Evolutionary conservation across 305 asterid genomes (phyloP), one percentile per base, ranked within the genome.

Genomic region (Fraxinus dipetala): DNA sequence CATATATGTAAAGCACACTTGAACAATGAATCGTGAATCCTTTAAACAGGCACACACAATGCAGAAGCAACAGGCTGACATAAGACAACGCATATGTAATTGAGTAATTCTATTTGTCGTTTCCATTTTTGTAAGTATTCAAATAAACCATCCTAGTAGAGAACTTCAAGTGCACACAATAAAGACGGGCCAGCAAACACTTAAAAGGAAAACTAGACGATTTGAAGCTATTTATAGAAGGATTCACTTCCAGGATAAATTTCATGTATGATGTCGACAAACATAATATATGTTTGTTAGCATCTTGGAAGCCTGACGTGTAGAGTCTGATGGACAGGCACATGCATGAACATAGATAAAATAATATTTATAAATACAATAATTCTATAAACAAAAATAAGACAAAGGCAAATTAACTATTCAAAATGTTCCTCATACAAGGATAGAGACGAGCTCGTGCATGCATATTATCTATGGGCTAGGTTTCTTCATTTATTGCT

Each of bases 171-270:
- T 2, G 13, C 13, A 20, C 65, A 31, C 20, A 75, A 75, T 5
- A 31, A 22, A 20, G 56, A 28, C 1, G 9, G 59, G 34, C 10
- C 22, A 38, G 78, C 20, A 75, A 28, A 3, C 54, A 13, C 56
- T 75, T 56, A 38, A 31, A 40, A 48, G 26, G 45, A 74, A 35
- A 8, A 18, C 77, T 61, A 28, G 59, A 74, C 59, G 7, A 13
- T 0, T n/a, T 74, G 78, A 14, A 75, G 56, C 56, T 4, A 22
- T 20, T 75, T 43, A 75, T 28, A 38, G 14, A 43, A 26, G 22
- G 18, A 16, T 75, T 13, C 51, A 75, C 79, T 75, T 75, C 38
- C 79, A 43, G 59, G 78, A 74, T 74, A 74, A 6, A 38, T 36
- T 74, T 38, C 59, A 22, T 74, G 11, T 20, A 8, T 74, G 78